Conservation (phyloP, 1,139 yeast species). For the Yamadazyma dendronema region DNA sequence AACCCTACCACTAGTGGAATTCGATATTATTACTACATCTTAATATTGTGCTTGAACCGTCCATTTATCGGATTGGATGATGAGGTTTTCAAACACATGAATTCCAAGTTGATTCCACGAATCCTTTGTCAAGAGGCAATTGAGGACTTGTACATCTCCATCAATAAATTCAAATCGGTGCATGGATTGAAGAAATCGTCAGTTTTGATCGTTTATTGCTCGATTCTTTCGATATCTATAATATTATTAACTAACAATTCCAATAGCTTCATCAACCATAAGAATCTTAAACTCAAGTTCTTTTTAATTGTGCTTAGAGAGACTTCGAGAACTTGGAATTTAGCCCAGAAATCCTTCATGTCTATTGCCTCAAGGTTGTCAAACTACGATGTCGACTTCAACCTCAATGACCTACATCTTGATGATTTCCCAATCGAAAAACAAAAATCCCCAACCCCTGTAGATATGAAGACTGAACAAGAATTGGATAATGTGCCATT, state of each 20-base stretch:
- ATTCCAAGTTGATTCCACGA: constrained; percentile 25
- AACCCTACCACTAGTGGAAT: constrained; percentile 51
- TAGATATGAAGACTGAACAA: neutral
- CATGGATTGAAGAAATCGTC: constrained; percentile 47
- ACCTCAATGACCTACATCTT: constrained; percentile 10
- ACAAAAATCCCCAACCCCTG: constrained; percentile 5
- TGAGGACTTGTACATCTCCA: constrained; percentile 41
- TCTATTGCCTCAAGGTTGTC: constrained; percentile 36
- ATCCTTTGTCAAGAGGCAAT: constrained; percentile 40
- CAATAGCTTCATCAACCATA: constrained; percentile 23
- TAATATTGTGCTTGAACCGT: constrained; percentile 54
- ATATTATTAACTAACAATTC: constrained; percentile 36
- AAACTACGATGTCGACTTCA: constrained; percentile 14
- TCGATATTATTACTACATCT: constrained; percentile 58
- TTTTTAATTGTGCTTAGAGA: constrained; percentile 39
- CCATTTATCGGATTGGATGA: constrained; percentile 44
- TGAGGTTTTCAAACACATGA: constrained; percentile 10
- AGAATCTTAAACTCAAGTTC: constrained; percentile 31
- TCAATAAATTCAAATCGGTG: constrained; percentile 31
- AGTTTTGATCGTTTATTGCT: constrained; percentile 47
- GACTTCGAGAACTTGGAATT: constrained; percentile 47
- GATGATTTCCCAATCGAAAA: constrained; percentile 7
- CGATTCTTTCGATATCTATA: constrained; percentile 46
- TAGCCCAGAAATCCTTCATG: constrained; percentile 47
- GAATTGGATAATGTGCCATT: neutral